phyloP scores from a whole-genome alignment of 1,284 basidiomycete species.

The Ganoderma leucocontextum region DNA sequence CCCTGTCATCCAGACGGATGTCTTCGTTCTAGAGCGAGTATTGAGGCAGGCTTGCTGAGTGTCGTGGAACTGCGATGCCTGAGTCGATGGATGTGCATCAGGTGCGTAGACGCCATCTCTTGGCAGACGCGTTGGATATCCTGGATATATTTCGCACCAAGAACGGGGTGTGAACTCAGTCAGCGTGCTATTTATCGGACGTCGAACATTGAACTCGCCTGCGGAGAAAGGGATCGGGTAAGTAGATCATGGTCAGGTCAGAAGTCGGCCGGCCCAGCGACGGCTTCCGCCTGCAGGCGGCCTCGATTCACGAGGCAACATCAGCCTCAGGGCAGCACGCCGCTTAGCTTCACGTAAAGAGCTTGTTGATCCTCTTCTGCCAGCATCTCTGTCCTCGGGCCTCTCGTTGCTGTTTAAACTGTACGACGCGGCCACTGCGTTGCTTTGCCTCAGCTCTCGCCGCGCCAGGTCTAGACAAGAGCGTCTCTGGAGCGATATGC shows the following conservation, averaged over 20 bases:
- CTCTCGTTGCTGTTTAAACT: neutral
- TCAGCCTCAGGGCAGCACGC: slow-evolving; percentile 5
- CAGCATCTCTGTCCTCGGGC: neutral
- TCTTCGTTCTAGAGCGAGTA: neutral
- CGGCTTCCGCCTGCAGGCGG: neutral
- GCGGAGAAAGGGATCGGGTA: neutral
- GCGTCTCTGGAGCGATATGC: slow-evolving; percentile 3
- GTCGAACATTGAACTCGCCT: neutral
- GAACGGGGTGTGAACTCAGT: neutral
- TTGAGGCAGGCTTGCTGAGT: neutral
- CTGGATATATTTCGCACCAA: neutral
- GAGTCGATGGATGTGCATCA: too few species aligned
- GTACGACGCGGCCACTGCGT: neutral
- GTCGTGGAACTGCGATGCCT: neutral
- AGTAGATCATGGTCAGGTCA: neutral
- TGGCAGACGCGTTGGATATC: neutral
- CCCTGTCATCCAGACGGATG: neutral
- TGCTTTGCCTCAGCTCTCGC: neutral
- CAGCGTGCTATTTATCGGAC: neutral
- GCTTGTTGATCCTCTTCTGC: neutral
- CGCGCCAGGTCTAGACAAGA: slow-evolving; percentile 7
- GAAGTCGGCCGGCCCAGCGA: neutral
- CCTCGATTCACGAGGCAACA: slow-evolving; percentile 5
- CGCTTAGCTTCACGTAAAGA: slow-evolving; percentile 10
- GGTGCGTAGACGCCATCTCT: neutral